Percentiles rank a stretch among this genome's conserved stretches.
These are phyloP conservation scores for Xylaria curta DNA, from an alignment of 495 filamentous ascomycete genomes.

Conservation along the genomic window DNA sequence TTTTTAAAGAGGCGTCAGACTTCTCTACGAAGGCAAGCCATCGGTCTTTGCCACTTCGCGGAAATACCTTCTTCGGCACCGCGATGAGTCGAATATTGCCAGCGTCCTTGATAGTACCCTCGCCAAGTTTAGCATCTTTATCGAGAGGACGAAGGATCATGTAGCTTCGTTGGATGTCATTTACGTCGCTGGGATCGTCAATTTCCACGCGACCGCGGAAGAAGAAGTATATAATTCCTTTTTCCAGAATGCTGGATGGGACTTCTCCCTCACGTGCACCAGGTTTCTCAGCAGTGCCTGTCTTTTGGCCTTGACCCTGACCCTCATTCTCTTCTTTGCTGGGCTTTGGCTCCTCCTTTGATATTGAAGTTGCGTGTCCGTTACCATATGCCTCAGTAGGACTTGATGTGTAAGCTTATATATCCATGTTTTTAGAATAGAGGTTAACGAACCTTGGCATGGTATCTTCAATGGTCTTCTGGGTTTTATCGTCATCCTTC, in stretches of 20 bases:
- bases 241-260: constrained; percentile 83
- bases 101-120: constrained; percentile 67
- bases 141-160: constrained; percentile 81
- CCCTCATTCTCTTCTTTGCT: not conserved
- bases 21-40: constrained; percentile 91
- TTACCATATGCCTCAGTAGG: constrained; percentile 36
- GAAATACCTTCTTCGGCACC: constrained; percentile 87
- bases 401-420: constrained; percentile 26
- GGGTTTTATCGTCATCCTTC: constrained; percentile 33
- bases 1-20: constrained; percentile 65
- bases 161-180: constrained; percentile 80
- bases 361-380: constrained; percentile 23
- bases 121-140: constrained; percentile 68
- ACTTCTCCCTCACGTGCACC: constrained; percentile 59
- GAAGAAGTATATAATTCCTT: constrained; percentile 96
- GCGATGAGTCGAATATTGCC: constrained; percentile 74
- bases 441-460: constrained; percentile 31
- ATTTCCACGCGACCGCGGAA: constrained; percentile 77
- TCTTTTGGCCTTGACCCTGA: not conserved
- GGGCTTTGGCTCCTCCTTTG: constrained; percentile 29
- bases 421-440: not conserved
- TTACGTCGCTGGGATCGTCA: constrained; percentile 70
- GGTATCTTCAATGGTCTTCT: constrained; percentile 38
- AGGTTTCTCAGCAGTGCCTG: constrained; percentile 30
- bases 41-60: constrained; percentile 70